Evolutionary conservation across 257 asterid species (phyloP).

Genomic region (Penstemon eatonii): DNA sequence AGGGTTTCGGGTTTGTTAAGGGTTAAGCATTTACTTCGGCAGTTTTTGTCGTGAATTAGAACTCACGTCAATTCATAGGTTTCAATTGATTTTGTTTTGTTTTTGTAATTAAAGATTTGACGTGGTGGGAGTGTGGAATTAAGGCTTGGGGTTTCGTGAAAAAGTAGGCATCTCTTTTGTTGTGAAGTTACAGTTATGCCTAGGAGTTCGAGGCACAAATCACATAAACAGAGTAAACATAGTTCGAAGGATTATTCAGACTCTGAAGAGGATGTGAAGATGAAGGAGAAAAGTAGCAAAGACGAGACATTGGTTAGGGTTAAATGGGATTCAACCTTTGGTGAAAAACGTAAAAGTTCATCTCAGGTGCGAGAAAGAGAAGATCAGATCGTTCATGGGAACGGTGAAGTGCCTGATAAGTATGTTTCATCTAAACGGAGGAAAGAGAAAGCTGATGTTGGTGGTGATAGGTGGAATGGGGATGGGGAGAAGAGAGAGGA

Average conservation of each 20-base stretch:
- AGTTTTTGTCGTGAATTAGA: conserved; percentile 6
- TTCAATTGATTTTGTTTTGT: not conserved
- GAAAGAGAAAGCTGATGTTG: conserved; percentile 64
- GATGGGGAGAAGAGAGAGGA: conserved; percentile 63
- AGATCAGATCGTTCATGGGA: conserved; percentile 59
- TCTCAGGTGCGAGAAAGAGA: conserved; percentile 59
- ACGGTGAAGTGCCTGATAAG: conserved; percentile 74
- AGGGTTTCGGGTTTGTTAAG: conserved; percentile 55
- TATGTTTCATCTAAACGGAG: conserved; percentile 72
- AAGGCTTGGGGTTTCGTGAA: conserved; percentile 25
- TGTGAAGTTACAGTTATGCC: conserved; percentile 58
- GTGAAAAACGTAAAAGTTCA: conserved; percentile 83
- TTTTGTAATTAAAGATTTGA: not conserved
- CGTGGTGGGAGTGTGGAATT: conserved; percentile 13
- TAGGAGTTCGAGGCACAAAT: conserved; percentile 85
- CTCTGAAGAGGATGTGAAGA: conserved; percentile 73
- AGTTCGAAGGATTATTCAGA: conserved; percentile 85
- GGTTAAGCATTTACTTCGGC: not conserved
- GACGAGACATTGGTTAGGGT: conserved; percentile 55
- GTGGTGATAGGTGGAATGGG: conserved; percentile 81
- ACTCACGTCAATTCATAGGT: not conserved
- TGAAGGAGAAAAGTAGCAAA: conserved; percentile 58
- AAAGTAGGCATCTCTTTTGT: conserved; percentile 20
- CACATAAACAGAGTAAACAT: conserved; percentile 88
- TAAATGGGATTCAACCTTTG: conserved; percentile 64